phyloP scores from a whole-genome alignment of 768 basidiomycete species.

The Flagelloscypha sp. region DNA sequence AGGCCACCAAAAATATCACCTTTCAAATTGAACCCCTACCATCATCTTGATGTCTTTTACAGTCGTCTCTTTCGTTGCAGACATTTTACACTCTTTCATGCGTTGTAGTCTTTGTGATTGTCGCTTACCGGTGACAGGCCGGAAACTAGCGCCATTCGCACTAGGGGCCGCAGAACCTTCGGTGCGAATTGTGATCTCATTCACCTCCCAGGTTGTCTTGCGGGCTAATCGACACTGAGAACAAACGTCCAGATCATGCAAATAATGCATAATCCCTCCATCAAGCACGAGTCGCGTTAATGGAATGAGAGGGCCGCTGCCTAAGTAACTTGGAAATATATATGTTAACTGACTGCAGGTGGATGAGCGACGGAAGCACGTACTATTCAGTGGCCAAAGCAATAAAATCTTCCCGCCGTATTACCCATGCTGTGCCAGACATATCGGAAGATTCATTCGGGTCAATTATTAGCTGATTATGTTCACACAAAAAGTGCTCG shows the following conservation, averaged over 20 bases:
- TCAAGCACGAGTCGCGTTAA: no score
- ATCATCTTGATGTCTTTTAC: constrained; percentile 74
- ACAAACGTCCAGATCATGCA: no score
- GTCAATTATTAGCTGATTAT: constrained; percentile 56
- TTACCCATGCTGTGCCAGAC: no score
- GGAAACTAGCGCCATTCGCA: constrained; percentile 15
- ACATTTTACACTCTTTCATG: constrained; percentile 42
- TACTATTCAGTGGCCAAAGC: no score
- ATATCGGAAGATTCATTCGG: constrained; percentile 54
- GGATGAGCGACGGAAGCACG: no score
- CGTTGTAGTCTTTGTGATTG: constrained; percentile 68
- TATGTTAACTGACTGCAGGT: no score
- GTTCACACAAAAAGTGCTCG: constrained; percentile 55
- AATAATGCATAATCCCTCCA: no score
- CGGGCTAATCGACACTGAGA: no score
- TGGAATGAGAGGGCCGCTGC: no score
- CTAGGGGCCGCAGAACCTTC: constrained; percentile 23
- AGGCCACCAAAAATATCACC: not conserved
- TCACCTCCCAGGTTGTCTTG: constrained; percentile 47
- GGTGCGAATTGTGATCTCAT: constrained; percentile 55
- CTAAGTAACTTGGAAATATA: no score
- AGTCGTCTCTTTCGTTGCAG: constrained; percentile 55
- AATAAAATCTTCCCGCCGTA: no score
- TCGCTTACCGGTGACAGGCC: constrained; percentile 31
- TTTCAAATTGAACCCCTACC: constrained; percentile 31